phyloP scores from a whole-genome alignment of 257 asterid species.

The Gynochthodes officinalis region DNA sequence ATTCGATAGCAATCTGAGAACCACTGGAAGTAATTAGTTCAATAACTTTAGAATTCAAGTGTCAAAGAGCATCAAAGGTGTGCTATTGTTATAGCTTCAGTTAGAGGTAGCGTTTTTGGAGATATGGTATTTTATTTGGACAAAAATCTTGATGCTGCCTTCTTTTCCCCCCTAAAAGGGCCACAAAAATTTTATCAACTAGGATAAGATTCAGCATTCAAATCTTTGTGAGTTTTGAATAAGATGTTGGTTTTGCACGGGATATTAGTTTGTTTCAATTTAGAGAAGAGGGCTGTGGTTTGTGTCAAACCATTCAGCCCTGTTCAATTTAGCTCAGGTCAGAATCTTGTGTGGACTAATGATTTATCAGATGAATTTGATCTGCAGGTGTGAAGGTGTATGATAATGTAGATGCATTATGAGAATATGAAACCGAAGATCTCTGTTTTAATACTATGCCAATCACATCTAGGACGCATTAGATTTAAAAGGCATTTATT shows the following conservation, averaged over 20 bases:
- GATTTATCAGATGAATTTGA: not conserved
- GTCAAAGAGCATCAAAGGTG: too few species aligned
- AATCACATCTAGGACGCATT: not conserved
- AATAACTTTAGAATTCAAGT: not conserved
- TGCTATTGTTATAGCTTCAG: not conserved
- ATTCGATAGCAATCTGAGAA: not conserved
- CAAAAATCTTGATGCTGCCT: not conserved
- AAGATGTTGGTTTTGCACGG: not conserved
- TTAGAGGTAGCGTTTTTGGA: not conserved
- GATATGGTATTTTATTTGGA: not conserved
- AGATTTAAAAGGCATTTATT: not conserved
- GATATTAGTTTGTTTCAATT: not conserved
- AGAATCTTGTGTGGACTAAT: not conserved
- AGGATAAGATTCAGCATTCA: not conserved
- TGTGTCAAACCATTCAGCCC: not conserved
- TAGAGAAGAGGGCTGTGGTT: not conserved
- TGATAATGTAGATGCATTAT: not conserved
- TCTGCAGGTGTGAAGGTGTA: not conserved
- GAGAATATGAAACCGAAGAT: not conserved
- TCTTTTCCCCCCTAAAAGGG: not conserved
- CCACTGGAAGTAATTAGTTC: not conserved
- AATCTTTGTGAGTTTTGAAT: not conserved
- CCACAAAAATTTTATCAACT: not conserved
- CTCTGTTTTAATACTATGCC: not conserved
- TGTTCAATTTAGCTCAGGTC: not conserved